Evolutionary conservation across 495 filamentous ascomycete species (phyloP).

Genomic region (Aspergillus diversus): DNA sequence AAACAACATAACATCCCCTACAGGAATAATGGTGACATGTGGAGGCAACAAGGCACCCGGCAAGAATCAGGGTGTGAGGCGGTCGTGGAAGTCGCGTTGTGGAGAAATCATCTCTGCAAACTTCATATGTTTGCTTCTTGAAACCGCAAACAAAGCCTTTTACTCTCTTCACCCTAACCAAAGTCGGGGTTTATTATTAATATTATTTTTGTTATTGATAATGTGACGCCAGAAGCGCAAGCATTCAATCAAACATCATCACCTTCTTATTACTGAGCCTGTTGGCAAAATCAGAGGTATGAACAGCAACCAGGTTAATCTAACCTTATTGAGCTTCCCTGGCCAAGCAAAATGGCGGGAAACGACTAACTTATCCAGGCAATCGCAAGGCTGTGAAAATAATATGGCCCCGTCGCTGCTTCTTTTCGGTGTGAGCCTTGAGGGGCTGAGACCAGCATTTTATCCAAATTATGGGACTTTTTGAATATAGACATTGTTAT

Average conservation of each 20-base stretch:
- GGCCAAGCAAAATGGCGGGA: background rate
- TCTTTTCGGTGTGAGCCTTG: too few species aligned
- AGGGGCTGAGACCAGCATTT: background rate
- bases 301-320: too few species aligned
- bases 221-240: background rate
- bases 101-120: slow-evolving; percentile 1
- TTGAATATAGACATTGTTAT: background rate
- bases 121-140: background rate
- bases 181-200: too few species aligned
- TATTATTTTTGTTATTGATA: background rate
- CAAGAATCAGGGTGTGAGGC: background rate
- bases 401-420: too few species aligned
- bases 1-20: background rate
- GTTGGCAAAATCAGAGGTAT: background rate
- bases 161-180: too few species aligned
- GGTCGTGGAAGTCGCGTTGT: background rate
- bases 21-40: background rate
- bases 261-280: background rate
- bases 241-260: background rate
- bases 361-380: too few species aligned
- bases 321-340: background rate
- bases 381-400: too few species aligned
- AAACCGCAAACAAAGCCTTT: background rate
- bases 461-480: background rate
- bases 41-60: background rate